These are phyloP conservation scores for Annulohypoxylon truncatum DNA, from an alignment of 2,329 filamentous ascomycete genomes.

Conservation along the genomic window DNA sequence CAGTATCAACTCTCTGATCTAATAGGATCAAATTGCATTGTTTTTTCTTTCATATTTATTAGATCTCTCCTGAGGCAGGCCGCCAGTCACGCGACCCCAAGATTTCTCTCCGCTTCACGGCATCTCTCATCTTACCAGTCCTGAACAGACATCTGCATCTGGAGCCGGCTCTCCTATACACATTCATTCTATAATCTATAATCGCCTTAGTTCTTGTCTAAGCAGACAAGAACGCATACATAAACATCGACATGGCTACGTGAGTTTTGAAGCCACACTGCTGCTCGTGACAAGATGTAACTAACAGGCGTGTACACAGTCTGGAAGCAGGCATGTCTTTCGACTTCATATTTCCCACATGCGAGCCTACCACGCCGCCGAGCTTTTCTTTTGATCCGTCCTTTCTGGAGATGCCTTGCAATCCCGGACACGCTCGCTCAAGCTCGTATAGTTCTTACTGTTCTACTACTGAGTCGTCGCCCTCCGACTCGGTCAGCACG, in stretches of 20 bases:
- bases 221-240: slow-evolving; percentile 43
- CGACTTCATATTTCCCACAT: slow-evolving; percentile 68
- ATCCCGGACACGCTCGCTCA: slow-evolving; percentile 68
- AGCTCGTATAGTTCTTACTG: slow-evolving; percentile 75
- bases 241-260: slow-evolving; percentile 56
- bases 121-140: slow-evolving; percentile 19
- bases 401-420: slow-evolving; percentile 66
- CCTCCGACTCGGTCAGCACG: slow-evolving; percentile 74
- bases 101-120: slow-evolving; percentile 45
- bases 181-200: slow-evolving; percentile 46
- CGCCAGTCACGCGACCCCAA: slow-evolving; percentile 43
- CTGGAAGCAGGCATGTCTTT: slow-evolving; percentile 72
- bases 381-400: slow-evolving; percentile 67
- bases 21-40: slow-evolving; percentile 45
- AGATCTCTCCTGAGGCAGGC: slow-evolving; percentile 46
- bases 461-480: slow-evolving; percentile 72
- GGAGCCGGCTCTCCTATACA: slow-evolving; percentile 50
- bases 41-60: slow-evolving; percentile 44
- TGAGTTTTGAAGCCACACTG: slow-evolving; percentile 47
- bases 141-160: slow-evolving; percentile 22
- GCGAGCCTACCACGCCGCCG: slow-evolving; percentile 63
- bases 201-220: slow-evolving; percentile 45
- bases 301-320: slow-evolving; percentile 56
- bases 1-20: slow-evolving; percentile 48
- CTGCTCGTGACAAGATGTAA: slow-evolving; percentile 29